Percentiles rank a stretch among this genome's conserved stretches.
These are phyloP conservation scores for Ceratobasidium sp. DNA, from an alignment of 1,284 basidiomycete species.

Conservation along the genomic window DNA sequence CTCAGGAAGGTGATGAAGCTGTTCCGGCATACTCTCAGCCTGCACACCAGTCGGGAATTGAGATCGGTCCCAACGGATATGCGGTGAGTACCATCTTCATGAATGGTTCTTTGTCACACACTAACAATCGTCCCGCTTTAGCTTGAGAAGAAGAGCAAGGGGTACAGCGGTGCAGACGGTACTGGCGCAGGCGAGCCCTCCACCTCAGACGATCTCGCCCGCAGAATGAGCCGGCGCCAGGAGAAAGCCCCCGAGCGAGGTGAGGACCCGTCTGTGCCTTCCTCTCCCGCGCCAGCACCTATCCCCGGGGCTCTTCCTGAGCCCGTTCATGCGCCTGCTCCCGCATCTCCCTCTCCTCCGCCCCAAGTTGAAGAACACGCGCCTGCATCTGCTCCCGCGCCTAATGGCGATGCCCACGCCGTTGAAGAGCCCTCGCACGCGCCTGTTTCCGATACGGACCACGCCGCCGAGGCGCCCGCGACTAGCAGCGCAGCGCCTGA, in stretches of 20 bases:
- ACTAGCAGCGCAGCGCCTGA: slow-evolving; percentile 1
- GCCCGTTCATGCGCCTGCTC: background rate
- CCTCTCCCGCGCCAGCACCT: slow-evolving; percentile 33
- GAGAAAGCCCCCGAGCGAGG: slow-evolving; percentile 70
- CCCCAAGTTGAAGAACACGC: slow-evolving; percentile 3
- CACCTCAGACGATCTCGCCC: slow-evolving; percentile 49
- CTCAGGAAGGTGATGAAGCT: slow-evolving; percentile 53
- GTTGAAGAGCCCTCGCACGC: slow-evolving; percentile 20
- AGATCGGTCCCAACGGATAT: slow-evolving; percentile 73
- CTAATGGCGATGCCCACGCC: background rate
- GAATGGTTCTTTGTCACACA: slow-evolving; percentile 39
- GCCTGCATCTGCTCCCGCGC: background rate
- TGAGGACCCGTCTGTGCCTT: slow-evolving; percentile 35
- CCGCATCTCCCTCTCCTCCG: background rate
- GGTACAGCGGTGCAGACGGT: slow-evolving; percentile 45
- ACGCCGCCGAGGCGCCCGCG: background rate
- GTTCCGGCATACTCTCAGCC: slow-evolving; percentile 53
- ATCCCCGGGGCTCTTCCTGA: background rate
- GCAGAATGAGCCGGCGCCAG: slow-evolving; percentile 64
- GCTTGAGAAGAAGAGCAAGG: slow-evolving; percentile 54
- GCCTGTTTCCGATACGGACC: slow-evolving; percentile 18
- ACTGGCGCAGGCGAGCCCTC: slow-evolving; percentile 43
- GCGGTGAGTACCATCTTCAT: slow-evolving; percentile 59
- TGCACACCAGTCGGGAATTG: slow-evolving; percentile 55
- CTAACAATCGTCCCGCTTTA: slow-evolving; percentile 39